Percentiles rank a stretch among this genome's conserved stretches.
Evolutionary conservation across 768 basidiomycete genomes (phyloP).

Genomic region (Naematelia encephala): DNA sequence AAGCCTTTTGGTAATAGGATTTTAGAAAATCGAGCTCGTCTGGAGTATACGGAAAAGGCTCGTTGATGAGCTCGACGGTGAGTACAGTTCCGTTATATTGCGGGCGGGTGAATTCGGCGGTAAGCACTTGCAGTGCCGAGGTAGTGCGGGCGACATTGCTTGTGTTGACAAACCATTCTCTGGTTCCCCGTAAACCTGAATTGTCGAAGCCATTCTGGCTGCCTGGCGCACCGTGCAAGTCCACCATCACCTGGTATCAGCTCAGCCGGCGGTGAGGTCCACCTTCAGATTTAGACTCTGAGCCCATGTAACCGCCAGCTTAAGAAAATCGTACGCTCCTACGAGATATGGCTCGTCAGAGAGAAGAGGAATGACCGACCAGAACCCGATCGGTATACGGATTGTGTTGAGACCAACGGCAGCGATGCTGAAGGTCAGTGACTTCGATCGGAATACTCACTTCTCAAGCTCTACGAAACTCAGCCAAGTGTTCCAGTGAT

Average conservation of each 20-base stretch:
- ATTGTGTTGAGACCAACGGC: conserved; percentile 45
- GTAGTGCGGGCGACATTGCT: conserved; percentile 42
- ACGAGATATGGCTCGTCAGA: conserved; percentile 36
- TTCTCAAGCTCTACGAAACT: conserved; percentile 31
- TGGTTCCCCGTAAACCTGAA: conserved; percentile 34
- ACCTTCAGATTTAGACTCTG: conserved; percentile 36
- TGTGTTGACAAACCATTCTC: conserved; percentile 42
- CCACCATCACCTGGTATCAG: conserved; percentile 33
- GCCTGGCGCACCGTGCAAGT: conserved; percentile 47
- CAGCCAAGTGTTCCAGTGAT: conserved; percentile 44
- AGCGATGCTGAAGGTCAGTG: conserved; percentile 19
- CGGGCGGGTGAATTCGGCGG: conserved; percentile 40
- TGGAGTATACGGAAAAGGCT: conserved; percentile 37
- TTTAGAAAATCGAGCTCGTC: conserved; percentile 31
- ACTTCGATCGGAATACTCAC: conserved; percentile 19
- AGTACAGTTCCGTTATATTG: conserved; percentile 35
- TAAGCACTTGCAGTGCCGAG: conserved; percentile 32
- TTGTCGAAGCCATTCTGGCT: conserved; percentile 49
- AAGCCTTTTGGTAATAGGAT: conserved; percentile 35
- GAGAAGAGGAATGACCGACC: conserved; percentile 44
- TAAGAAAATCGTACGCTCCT: conserved; percentile 44
- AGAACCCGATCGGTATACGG: conserved; percentile 47
- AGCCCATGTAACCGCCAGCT: conserved; percentile 44
- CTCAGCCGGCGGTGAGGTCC: not conserved
- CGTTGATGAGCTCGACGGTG: conserved; percentile 47